Base-by-base conservation (phyloP, 495 filamentous ascomycete genomes). In the Podospora conica region DNA sequence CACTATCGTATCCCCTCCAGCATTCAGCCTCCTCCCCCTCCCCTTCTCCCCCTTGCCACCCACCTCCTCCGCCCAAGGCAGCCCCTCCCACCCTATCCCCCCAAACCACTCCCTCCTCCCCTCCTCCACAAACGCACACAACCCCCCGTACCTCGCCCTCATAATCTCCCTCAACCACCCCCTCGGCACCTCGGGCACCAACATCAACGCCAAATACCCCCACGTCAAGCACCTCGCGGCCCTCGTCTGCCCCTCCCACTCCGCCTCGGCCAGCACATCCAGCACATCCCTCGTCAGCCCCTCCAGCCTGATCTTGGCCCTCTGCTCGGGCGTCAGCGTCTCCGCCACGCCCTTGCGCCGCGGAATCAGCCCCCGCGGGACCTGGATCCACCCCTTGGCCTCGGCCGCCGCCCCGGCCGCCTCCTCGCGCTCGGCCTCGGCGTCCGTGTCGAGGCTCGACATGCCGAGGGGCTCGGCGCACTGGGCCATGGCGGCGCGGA, bases 391-490 rank as follows among this genome's bases (percentile, higher is more conserved):
- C 20, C 74, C 69, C 53, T 72, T 76, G 21, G 74, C 74, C 9
- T 53, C 69, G 55, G 67, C 70, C 31, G 74, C 70, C 11, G 58
- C 63, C 58, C 74, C 71, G 25, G 69, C 71, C 55, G 70, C 72
- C 56, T 71, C 69, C 53, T 72, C 73, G 60, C 70, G 63, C 69
- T 73, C 56, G 12, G 65, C 66, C 58, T 74, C 73, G 20, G 76
- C 71, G 68, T 78, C 79, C 6, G 92, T 79, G 66, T 78, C 76
- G 15, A 80, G 75, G 60, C 74, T 68, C 63, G 74, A 61, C 61
- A 97, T 80, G 25, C 89, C 88, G 15, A 97, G 84, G 70, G 91
- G 86, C 29, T 84, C 85, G n/a, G 90, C 93, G 60, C 88, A 85
- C 20, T 75, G 66, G 71, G 88, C 85, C 55, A 92, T 92, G 58